Evolutionary conservation across 106 monocot species (phyloP), one percentile per base, ranked within the genome.

Genomic region (Platanthera zijinensis): DNA sequence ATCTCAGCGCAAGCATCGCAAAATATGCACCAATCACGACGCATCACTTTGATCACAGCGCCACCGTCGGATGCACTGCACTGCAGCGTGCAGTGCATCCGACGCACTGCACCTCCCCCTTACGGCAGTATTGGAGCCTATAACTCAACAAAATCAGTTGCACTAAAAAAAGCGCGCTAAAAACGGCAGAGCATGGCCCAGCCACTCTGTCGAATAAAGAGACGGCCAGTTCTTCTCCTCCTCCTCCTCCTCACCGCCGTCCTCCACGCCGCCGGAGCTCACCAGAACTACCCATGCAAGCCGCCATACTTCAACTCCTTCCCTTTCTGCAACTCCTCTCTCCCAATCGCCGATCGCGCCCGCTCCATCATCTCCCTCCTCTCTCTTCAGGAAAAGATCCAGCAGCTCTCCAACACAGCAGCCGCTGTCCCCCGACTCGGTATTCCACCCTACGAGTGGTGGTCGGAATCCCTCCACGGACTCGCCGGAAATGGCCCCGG

Each of bases 391-490:
- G 91, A 93, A 72, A 96, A 96, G 66, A 78, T 86, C 80, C 52
- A 32, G 51, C 90, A 85, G 77, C 90, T 96, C 81, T 89, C 90
- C 77, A 81, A 87, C 89, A 48, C 76, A 71, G 90, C 93, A 52
- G 79, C 87, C 54, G 78, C 87, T 48, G 79, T 93, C 66, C 96
- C 96, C 64, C 84, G 93, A 69, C 90, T 96, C 74, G 90, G 90
- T 66, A 15, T 96, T 45, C 86, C 90, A 12, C 22, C 81, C 45
- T 96, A 87, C 87, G 75, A 93, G 73, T 96, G 93, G 96, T 96
- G 96, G 96, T 93, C 93, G 32, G 93, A 96, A 82, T 89, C 96
- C 71, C 90, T 96, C 82, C 96, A 96, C 74, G 96, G 96, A 72
- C 14, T 96, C 79, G 82, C 85, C 78, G 19, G 77, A 79, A 93